Evolutionary conservation across 805 yeast genomes (phyloP).

Genomic region (Lipomyces kockii): DNA sequence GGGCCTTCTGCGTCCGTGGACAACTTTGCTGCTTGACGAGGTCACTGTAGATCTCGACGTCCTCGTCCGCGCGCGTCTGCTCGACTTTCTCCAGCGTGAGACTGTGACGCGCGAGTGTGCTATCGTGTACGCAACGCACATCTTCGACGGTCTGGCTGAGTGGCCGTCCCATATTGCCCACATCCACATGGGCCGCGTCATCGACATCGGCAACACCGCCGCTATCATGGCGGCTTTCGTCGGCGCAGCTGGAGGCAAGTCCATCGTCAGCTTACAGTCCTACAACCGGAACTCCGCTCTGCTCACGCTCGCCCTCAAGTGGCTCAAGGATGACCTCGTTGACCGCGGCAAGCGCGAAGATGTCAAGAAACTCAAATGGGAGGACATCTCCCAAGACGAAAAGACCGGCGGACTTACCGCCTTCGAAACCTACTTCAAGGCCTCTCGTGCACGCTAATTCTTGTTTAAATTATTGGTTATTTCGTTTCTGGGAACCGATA

Average conservation of each 20-base stretch:
- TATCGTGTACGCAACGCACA: slow-evolving; percentile 91
- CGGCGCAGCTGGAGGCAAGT: slow-evolving; percentile 42
- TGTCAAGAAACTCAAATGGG: slow-evolving; percentile 55
- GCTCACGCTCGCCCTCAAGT: slow-evolving; percentile 46
- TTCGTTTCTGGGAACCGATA: not conserved
- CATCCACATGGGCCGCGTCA: slow-evolving; percentile 66
- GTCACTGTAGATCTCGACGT: slow-evolving; percentile 97
- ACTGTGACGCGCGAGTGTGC: slow-evolving; percentile 71
- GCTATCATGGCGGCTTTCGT: slow-evolving; percentile 11
- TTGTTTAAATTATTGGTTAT: not conserved
- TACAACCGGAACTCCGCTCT: slow-evolving; percentile 41
- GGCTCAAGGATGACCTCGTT: slow-evolving; percentile 49
- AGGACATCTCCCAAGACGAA: slow-evolving; percentile 52
- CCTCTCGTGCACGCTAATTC: slow-evolving; percentile 30
- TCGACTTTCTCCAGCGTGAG: slow-evolving; percentile 74
- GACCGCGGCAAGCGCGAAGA: slow-evolving; percentile 61
- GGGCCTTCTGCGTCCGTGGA: slow-evolving; percentile 94
- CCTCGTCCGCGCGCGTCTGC: slow-evolving; percentile 75
- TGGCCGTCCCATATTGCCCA: slow-evolving; percentile 91
- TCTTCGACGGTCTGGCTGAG: slow-evolving; percentile 87
- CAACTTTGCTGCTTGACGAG: slow-evolving; percentile 83
- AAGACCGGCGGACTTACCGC: slow-evolving; percentile 33
- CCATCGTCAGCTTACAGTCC: slow-evolving; percentile 25
- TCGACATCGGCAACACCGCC: slow-evolving; percentile 33
- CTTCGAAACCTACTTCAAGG: slow-evolving; percentile 37